Conservation (phyloP, 345 rosid genomes). For the Lumnitzera littorea region DNA sequence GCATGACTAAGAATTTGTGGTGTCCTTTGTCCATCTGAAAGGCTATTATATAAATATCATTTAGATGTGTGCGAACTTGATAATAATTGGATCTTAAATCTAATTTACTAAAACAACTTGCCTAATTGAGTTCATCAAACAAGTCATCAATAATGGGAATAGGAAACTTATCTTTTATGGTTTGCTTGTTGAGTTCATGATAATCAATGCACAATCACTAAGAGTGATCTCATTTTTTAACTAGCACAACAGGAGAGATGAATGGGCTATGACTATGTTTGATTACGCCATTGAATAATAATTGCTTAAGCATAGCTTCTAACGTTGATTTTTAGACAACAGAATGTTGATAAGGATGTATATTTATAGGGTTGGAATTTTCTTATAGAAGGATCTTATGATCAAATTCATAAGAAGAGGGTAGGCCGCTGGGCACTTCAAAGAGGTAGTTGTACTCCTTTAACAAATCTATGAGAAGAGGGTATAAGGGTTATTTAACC, state of each 20-base stretch:
- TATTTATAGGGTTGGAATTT: not conserved
- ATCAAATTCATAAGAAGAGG: not conserved
- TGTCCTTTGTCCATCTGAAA: not conserved
- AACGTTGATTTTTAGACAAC: not conserved
- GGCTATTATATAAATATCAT: not conserved
- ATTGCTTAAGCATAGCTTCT: not conserved
- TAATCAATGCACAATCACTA: not conserved
- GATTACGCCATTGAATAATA: not conserved
- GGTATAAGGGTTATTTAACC: no score
- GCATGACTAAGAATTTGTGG: not conserved
- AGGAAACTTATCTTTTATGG: not conserved
- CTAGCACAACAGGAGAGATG: not conserved
- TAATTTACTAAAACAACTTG: not conserved
- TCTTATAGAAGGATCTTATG: not conserved
- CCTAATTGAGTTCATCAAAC: not conserved
- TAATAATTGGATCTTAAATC: not conserved
- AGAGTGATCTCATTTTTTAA: not conserved
- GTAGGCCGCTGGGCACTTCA: no score
- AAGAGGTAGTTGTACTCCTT: no score
- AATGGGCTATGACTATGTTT: not conserved
- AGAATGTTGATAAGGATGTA: not conserved
- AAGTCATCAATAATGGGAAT: not conserved
- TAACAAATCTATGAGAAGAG: no score
- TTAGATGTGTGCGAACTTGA: not conserved
- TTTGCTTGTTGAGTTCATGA: not conserved